Percentiles rank a stretch among this genome's conserved stretches.
phyloP scores from a whole-genome alignment of 1,284 basidiomycete species.

The Abortiporus biennis region DNA sequence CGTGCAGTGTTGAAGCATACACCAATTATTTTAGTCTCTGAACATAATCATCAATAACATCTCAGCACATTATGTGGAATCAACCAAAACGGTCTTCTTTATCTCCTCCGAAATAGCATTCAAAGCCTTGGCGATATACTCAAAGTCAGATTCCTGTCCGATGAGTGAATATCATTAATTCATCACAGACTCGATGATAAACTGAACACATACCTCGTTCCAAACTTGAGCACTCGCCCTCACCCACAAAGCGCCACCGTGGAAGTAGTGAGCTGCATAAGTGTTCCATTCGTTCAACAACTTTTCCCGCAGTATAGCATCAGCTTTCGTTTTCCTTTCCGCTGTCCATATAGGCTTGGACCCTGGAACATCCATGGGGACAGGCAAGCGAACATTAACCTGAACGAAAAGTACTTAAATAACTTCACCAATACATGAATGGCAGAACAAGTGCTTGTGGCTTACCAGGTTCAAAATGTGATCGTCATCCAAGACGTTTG shows the following conservation, averaged over 20 bases:
- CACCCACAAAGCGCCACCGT: conserved; percentile 11
- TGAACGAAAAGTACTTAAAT: conserved; percentile 17
- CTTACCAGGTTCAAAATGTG: conserved; percentile 72
- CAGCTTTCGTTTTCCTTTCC: neutral
- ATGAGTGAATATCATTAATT: neutral
- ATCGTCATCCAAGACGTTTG: conserved; percentile 60
- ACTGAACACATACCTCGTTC: conserved; percentile 8
- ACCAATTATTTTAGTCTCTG: no score
- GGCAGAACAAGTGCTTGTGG: neutral
- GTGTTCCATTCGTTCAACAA: conserved; percentile 11
- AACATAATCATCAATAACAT: no score
- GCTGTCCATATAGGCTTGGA: neutral
- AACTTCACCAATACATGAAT: neutral
- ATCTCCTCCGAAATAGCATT: conserved; percentile 9
- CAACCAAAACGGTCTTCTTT: no score
- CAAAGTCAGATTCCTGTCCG: conserved; percentile 13
- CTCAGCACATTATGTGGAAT: no score
- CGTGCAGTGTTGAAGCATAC: no score
- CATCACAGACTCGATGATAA: neutral
- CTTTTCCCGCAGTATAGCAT: conserved; percentile 7
- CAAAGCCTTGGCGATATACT: conserved; percentile 10
- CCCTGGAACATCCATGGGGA: conserved; percentile 27
- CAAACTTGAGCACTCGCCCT: conserved; percentile 12
- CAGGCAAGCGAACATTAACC: conserved; percentile 53
- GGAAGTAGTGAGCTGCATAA: conserved; percentile 11